phyloP scores from a whole-genome alignment of 2,329 filamentous ascomycete genomes.

The Fusarium nurragi region DNA sequence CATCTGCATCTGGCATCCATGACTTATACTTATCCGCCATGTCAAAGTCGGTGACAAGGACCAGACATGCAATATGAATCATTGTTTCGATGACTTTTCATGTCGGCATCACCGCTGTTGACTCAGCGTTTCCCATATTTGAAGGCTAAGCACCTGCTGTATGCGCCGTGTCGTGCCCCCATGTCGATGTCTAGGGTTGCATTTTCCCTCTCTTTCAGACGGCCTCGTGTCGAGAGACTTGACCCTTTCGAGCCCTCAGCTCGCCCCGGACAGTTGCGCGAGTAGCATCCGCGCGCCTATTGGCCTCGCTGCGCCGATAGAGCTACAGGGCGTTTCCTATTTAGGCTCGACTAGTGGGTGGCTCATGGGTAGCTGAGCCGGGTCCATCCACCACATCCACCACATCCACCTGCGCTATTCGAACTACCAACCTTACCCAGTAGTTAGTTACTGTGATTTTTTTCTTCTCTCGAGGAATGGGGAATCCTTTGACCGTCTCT shows the following conservation, averaged over 20 bases:
- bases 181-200: conserved; percentile 30
- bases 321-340: conserved; percentile 36
- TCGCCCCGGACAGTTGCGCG: conserved; percentile 39
- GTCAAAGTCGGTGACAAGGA: not conserved
- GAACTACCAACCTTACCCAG: conserved; percentile 1
- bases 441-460: not conserved
- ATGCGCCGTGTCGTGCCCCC: conserved; percentile 10
- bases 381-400: conserved; percentile 18
- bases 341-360: conserved; percentile 42
- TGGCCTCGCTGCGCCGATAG: conserved; percentile 37
- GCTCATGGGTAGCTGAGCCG: conserved; percentile 42
- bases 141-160: not conserved
- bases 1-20: conserved; percentile 1
- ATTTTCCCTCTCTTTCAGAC: conserved; percentile 34
- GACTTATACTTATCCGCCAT: too few species aligned
- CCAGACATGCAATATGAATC: conserved; percentile 3
- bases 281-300: conserved; percentile 44
- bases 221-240: conserved; percentile 34
- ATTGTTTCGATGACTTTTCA: conserved; percentile 14
- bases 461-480: not conserved
- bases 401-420: conserved; percentile 32
- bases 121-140: conserved; percentile 22
- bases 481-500: conserved; percentile 15
- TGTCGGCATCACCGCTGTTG: conserved; percentile 33
- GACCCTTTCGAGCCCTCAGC: conserved; percentile 42